Evolutionary conservation across 345 rosid species (phyloP).

Genomic region (Abelmoschus esculentus): DNA sequence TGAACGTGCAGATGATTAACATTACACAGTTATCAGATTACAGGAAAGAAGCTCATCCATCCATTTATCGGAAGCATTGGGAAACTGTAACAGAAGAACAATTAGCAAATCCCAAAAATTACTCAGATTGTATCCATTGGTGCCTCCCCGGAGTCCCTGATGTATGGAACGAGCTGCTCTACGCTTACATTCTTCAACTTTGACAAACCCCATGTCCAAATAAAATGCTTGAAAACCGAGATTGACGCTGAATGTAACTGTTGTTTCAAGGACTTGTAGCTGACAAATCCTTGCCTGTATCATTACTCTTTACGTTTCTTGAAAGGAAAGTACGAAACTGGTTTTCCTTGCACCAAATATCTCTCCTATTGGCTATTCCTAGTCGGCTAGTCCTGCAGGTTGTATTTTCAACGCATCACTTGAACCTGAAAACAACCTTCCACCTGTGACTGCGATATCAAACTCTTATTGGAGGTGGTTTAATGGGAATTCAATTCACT

Average conservation of each 20-base stretch:
- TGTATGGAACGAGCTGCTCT: constrained; percentile 85
- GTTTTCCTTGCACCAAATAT: constrained; percentile 26
- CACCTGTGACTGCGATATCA: constrained; percentile 25
- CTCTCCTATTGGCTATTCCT: too few species aligned
- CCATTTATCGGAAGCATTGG: constrained; percentile 69
- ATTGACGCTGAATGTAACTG: not conserved
- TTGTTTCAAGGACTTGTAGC: not conserved
- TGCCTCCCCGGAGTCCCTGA: constrained; percentile 94
- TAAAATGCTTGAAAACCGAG: not conserved
- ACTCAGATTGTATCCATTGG: constrained; percentile 90
- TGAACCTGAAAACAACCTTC: constrained; percentile 75
- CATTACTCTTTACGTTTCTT: not conserved
- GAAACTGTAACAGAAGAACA: constrained; percentile 44
- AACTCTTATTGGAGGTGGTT: too few species aligned
- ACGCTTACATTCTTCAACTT: constrained; percentile 36
- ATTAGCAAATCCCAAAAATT: constrained; percentile 42
- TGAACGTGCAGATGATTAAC: constrained; percentile 51
- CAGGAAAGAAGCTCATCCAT: constrained; percentile 79
- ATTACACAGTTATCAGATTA: constrained; percentile 70
- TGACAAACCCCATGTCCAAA: constrained; percentile 2
- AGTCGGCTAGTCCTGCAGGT: too few species aligned
- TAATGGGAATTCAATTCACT: constrained; percentile 19
- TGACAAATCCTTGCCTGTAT: constrained; percentile 25
- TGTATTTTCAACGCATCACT: constrained; percentile 54
- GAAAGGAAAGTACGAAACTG: not conserved